Base-by-base conservation (phyloP, 139 green algal species). In the Parachlorella kessleri region DNA sequence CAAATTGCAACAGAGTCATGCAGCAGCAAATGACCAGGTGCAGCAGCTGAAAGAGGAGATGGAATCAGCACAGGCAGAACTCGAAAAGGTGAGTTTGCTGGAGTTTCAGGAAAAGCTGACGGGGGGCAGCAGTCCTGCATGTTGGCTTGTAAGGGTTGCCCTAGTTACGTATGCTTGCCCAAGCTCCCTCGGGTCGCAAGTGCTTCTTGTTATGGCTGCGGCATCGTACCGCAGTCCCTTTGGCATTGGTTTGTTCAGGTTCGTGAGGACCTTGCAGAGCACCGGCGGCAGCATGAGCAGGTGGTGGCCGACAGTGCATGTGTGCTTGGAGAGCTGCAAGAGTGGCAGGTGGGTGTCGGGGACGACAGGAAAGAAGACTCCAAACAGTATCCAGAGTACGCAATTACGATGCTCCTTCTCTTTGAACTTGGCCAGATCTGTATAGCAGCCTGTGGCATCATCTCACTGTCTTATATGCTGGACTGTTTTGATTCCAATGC, bases 341-440 rank as follows among this genome's bases (percentile, higher is more conserved):
- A 82, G 18, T 82, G 81, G 67, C 82, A 86, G 38, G 48, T 55
- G 32, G n/a, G n/a, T n/a, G n/a, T n/a, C n/a, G n/a, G n/a, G n/a
- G 37, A 63, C 53, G 53, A n/a, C n/a, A n/a, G n/a, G n/a, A n/a
- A n/a, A n/a, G n/a, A n/a, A n/a, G n/a, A n/a, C n/a, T n/a, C n/a
- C n/a, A n/a, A n/a, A n/a, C n/a, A n/a, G n/a, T n/a, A 59, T 59
- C 14, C 48, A 59, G 48, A 59, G 48, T 59, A 59, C 21, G n/a
- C 48, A 59, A 59, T 28, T 59, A 59, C 48, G 14, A 59, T 59
- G 48, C n/a, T n/a, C n/a, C n/a, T n/a, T n/a, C n/a, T n/a, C n/a
- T n/a, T n/a, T n/a, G n/a, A n/a, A n/a, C n/a, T n/a, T n/a, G n/a
- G n/a, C n/a, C n/a, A n/a, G n/a, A n/a, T n/a, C n/a, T n/a, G n/a